phyloP scores from a whole-genome alignment of 768 basidiomycete species.

The Mycena metata region DNA sequence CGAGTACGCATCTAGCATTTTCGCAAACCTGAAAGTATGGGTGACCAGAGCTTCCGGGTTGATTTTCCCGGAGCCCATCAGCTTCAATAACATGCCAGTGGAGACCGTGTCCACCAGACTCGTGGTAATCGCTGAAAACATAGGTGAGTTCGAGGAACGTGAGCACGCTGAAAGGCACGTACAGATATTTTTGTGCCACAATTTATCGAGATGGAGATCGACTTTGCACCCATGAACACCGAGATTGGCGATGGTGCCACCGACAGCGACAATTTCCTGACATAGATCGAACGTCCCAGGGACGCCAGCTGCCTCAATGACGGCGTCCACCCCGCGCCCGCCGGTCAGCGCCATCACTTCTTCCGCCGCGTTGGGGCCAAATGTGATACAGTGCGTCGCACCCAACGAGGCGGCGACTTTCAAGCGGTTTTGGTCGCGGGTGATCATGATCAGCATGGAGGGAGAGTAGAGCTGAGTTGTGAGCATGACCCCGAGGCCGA shows the following conservation, averaged over 20 bases:
- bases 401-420: constrained; percentile 38
- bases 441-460: constrained; percentile 38
- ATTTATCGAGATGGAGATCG: constrained; percentile 41
- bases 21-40: constrained; percentile 39
- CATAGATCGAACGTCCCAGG: constrained; percentile 43
- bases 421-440: constrained; percentile 38
- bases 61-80: constrained; percentile 40
- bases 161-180: neutral
- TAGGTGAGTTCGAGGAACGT: neutral
- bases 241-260: constrained; percentile 44
- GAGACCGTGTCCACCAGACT: constrained; percentile 41
- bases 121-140: constrained; percentile 39
- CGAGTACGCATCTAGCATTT: constrained; percentile 39
- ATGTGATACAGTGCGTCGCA: constrained; percentile 40
- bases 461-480: constrained; percentile 43
- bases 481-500: constrained; percentile 40
- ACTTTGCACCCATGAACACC: constrained; percentile 43
- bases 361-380: constrained; percentile 35
- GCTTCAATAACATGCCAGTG: constrained; percentile 39
- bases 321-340: constrained; percentile 42
- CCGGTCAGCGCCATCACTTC: constrained; percentile 42
- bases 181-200: constrained; percentile 42
- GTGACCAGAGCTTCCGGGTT: constrained; percentile 35
- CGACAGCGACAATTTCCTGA: constrained; percentile 41
- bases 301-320: constrained; percentile 43